These are phyloP conservation scores for Thalassiosira hispida DNA, from an alignment of 352 stramenopile species.

Conservation along the genomic window DNA sequence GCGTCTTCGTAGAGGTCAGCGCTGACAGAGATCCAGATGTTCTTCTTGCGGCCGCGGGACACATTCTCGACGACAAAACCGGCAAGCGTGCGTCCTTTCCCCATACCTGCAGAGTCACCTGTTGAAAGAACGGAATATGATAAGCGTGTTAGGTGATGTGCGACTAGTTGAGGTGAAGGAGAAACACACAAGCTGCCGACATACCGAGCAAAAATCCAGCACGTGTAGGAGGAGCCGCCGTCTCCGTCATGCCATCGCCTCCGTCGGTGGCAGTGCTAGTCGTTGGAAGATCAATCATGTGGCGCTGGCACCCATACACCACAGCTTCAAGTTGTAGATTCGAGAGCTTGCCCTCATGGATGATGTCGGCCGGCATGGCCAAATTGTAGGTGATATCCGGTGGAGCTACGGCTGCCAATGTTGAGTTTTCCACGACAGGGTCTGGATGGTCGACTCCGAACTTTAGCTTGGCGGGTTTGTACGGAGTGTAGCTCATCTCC, in stretches of 20 bases:
- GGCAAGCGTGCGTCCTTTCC: constrained; percentile 84
- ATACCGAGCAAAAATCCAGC: no score
- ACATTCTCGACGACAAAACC: constrained; percentile 84
- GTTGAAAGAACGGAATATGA: constrained; percentile 83
- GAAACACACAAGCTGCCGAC: no score
- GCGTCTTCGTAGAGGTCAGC: constrained; percentile 84
- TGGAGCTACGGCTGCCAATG: constrained; percentile 35
- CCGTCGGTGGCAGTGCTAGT: background rate
- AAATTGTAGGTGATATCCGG: constrained; percentile 53
- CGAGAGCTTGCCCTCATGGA: constrained; percentile 69
- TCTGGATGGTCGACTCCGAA: constrained; percentile 35
- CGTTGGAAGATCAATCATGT: constrained; percentile 44
- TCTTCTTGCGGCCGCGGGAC: constrained; percentile 64
- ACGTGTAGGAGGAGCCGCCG: no score
- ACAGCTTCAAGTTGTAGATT: constrained; percentile 83
- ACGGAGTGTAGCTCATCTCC: constrained; percentile 41
- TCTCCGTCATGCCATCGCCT: background rate
- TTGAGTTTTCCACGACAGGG: constrained; percentile 40
- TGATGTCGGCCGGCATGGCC: constrained; percentile 48
- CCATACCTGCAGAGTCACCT: constrained; percentile 70
- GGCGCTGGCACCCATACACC: constrained; percentile 79
- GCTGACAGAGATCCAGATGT: constrained; percentile 86
- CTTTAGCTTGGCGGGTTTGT: constrained; percentile 29
- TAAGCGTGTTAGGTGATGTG: no score
- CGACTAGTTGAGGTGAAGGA: no score